Evolutionary conservation across 2,329 filamentous ascomycete species (phyloP).

Genomic region (Metarhizium humberi): DNA sequence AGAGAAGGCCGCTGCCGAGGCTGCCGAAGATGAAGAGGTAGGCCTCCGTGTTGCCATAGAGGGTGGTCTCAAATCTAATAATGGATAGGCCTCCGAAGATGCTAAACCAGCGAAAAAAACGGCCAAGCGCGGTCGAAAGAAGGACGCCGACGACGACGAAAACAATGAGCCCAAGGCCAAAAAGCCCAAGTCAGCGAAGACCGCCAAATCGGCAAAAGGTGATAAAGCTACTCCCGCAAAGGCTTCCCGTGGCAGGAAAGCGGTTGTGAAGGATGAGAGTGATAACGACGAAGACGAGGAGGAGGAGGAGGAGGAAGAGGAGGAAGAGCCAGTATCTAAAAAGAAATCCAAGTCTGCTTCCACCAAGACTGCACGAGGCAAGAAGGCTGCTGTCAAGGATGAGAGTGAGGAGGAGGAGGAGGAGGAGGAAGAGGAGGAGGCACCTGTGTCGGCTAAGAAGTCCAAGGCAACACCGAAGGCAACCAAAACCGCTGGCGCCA

Average conservation of each 20-base stretch:
- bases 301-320: neutral
- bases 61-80: neutral
- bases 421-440: neutral
- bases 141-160: constrained; percentile 17
- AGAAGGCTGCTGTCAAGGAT: constrained; percentile 2
- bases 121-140: constrained; percentile 26
- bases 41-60: neutral
- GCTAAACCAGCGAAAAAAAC: constrained; percentile 22
- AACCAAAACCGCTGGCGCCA: constrained; percentile 2
- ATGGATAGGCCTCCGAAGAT: constrained; percentile 6
- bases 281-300: constrained; percentile 2
- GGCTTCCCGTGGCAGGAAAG: neutral
- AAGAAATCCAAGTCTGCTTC: constrained; percentile 7
- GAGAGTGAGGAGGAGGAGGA: constrained; percentile 5
- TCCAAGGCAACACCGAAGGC: constrained; percentile 5
- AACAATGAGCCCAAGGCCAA: constrained; percentile 25
- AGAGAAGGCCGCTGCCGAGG: constrained; percentile 20
- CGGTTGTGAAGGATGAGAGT: constrained; percentile 8
- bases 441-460: constrained; percentile 4
- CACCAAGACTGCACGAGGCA: neutral
- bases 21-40: constrained; percentile 12
- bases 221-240: constrained; percentile 10
- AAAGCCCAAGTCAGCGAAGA: constrained; percentile 22
- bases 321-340: neutral
- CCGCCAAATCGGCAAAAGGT: constrained; percentile 11